phyloP scores from a whole-genome alignment of 1,284 basidiomycete genomes.

The Cryptococcus sp. region DNA sequence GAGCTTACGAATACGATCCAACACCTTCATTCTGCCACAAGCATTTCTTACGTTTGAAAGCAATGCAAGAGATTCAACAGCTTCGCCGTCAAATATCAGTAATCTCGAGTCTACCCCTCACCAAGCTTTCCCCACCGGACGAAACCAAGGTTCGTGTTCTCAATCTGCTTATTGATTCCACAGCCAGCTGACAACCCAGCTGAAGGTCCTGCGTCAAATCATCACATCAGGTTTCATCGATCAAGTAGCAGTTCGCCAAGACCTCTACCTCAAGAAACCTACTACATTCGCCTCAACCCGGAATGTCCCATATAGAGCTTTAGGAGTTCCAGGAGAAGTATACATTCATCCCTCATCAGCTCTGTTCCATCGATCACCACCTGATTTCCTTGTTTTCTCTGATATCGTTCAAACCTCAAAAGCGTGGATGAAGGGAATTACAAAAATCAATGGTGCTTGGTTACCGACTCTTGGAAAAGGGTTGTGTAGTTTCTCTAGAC shows the following conservation, averaged over 20 bases:
- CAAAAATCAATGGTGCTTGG: conserved; percentile 86
- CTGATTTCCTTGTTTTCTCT: conserved; percentile 81
- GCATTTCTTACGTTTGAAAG: conserved; percentile 92
- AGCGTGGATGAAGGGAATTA: conserved; percentile 80
- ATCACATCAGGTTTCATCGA: conserved; percentile 90
- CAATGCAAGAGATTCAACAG: conserved; percentile 99
- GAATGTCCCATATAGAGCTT: conserved; percentile 76
- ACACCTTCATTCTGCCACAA: conserved; percentile 74
- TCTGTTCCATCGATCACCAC: conserved; percentile 66
- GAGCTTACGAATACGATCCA: conserved; percentile 90
- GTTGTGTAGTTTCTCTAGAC: conserved; percentile 85
- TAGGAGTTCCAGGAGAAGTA: conserved; percentile 79
- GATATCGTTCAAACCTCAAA: conserved; percentile 72
- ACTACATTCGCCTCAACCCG: conserved; percentile 65
- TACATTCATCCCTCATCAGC: conserved; percentile 89
- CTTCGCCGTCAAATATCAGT: conserved; percentile 83
- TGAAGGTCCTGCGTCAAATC: conserved; percentile 87
- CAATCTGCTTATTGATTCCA: not conserved
- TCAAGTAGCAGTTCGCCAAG: conserved; percentile 89
- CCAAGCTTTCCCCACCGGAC: conserved; percentile 65
- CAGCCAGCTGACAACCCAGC: conserved; percentile 51
- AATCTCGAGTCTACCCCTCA: conserved; percentile 65
- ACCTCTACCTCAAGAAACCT: conserved; percentile 59
- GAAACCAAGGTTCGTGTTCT: conserved; percentile 60
- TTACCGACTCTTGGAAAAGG: conserved; percentile 71